These are phyloP conservation scores for Rhizodiscina lignyota DNA, from an alignment of 495 filamentous ascomycete species.

Conservation along the genomic window DNA sequence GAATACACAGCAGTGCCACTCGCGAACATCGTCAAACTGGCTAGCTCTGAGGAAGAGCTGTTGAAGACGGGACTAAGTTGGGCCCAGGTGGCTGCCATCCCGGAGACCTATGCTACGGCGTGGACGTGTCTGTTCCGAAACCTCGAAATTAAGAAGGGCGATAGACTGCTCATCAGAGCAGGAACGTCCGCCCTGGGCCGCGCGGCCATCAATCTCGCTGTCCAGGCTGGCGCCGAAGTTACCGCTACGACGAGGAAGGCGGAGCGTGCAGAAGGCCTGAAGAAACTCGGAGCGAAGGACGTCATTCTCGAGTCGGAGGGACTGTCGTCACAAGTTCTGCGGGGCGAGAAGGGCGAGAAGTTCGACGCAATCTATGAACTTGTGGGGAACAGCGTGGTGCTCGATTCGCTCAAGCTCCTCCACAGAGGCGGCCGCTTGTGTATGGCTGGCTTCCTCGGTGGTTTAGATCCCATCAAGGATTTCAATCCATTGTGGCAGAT, in stretches of 20 bases:
- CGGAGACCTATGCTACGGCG: neutral
- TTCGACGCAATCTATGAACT: neutral
- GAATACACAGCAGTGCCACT: neutral
- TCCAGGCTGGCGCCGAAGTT: neutral
- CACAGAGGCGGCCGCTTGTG: neutral
- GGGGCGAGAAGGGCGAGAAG: neutral
- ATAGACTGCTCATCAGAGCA: neutral
- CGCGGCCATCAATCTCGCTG: neutral
- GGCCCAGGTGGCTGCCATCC: neutral
- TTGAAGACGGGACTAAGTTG: constrained; percentile 5
- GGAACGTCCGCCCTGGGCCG: neutral
- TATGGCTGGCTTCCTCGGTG: neutral
- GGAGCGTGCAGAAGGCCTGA: neutral
- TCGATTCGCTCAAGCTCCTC: neutral
- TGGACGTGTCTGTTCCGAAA: neutral
- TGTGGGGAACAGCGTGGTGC: neutral
- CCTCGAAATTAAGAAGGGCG: neutral
- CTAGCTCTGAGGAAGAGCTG: constrained; percentile 6
- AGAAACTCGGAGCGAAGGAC: neutral
- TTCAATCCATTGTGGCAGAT: neutral
- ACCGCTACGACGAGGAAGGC: neutral
- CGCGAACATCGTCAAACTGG: constrained; percentile 1
- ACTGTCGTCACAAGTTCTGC: too few relatives aligned
- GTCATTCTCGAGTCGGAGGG: neutral
- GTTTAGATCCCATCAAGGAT: neutral